These are phyloP conservation scores for Albatrellus ellisii DNA, from an alignment of 768 basidiomycete genomes.

Conservation along the genomic window DNA sequence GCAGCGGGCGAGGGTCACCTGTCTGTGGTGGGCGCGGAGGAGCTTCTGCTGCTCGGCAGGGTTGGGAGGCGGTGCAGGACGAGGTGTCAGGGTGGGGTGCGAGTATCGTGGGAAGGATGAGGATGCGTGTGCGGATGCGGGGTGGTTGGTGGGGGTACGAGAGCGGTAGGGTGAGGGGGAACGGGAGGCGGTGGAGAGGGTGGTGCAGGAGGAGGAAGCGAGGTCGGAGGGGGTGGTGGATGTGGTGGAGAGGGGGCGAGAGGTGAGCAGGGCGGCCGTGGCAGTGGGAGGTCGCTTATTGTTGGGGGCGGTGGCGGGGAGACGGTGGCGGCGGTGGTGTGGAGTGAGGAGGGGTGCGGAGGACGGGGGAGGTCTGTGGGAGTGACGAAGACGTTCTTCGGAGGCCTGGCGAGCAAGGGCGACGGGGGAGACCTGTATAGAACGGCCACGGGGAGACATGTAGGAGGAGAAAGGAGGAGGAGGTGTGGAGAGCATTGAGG, in stretches of 20 bases:
- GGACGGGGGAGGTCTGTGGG: not conserved
- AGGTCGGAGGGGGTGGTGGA: not conserved
- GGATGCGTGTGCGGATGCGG: not conserved
- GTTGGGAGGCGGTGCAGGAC: not conserved
- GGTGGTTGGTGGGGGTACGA: not conserved
- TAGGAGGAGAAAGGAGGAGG: not conserved
- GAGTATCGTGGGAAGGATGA: not conserved
- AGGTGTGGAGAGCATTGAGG: no score
- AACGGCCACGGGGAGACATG: conserved; percentile 10
- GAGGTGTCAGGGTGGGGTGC: not conserved
- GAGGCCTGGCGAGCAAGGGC: conserved; percentile 14
- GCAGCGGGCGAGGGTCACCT: not conserved
- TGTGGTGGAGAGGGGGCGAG: not conserved
- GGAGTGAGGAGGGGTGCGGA: not conserved
- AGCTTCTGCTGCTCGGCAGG: not conserved
- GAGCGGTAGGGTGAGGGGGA: not conserved
- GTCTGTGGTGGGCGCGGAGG: not conserved
- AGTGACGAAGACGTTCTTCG: conserved; percentile 9
- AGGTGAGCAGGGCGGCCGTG: not conserved
- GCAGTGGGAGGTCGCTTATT: not conserved
- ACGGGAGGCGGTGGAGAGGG: not conserved
- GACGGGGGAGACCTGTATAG: conserved; percentile 10
- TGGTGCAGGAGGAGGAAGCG: not conserved
- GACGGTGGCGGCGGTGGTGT: not conserved
- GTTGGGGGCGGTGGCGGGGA: not conserved